phyloP scores from a whole-genome alignment of 106 monocot species.

The Acanthochlamys bracteata region DNA sequence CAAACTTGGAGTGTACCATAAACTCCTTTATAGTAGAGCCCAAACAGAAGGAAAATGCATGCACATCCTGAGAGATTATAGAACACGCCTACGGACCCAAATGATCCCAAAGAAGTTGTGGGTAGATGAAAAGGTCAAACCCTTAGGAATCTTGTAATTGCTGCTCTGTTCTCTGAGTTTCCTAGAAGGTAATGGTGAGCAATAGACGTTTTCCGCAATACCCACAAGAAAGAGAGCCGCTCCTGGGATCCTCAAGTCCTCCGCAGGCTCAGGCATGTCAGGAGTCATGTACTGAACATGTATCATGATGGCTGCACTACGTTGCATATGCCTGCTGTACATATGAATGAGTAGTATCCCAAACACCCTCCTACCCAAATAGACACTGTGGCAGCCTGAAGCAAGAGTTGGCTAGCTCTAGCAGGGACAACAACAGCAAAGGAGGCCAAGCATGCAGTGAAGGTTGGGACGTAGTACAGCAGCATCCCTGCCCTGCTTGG shows the following conservation, averaged over 20 bases:
- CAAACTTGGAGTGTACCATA: slow-evolving; percentile 56
- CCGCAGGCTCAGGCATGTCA: slow-evolving; percentile 24
- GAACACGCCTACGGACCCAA: slow-evolving; percentile 32
- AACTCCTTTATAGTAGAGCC: slow-evolving; percentile 68
- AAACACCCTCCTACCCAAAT: too few species aligned
- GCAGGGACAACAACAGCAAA: too few species aligned
- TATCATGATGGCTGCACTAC: slow-evolving; percentile 28
- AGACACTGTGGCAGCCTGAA: too few species aligned
- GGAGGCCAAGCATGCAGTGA: too few species aligned
- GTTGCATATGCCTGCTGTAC: slow-evolving; percentile 42
- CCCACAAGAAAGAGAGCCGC: slow-evolving; percentile 46
- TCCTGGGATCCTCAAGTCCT: slow-evolving; percentile 44
- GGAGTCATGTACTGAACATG: slow-evolving; percentile 50
- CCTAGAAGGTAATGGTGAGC: slow-evolving; percentile 53
- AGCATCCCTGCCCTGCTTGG: too few species aligned
- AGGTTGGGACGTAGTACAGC: too few species aligned
- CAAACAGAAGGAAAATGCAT: slow-evolving; percentile 25
- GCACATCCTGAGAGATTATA: slow-evolving; percentile 56
- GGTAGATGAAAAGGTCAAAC: slow-evolving; percentile 67
- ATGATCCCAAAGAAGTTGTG: slow-evolving; percentile 87
- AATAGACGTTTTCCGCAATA: slow-evolving; percentile 74
- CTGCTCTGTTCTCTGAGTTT: slow-evolving; percentile 45
- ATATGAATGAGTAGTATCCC: slow-evolving; percentile 71
- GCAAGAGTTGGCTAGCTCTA: too few species aligned
- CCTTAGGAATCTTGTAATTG: slow-evolving; percentile 63